phyloP scores from a whole-genome alignment of 1,284 basidiomycete species.

The Ustilago trichophora region DNA sequence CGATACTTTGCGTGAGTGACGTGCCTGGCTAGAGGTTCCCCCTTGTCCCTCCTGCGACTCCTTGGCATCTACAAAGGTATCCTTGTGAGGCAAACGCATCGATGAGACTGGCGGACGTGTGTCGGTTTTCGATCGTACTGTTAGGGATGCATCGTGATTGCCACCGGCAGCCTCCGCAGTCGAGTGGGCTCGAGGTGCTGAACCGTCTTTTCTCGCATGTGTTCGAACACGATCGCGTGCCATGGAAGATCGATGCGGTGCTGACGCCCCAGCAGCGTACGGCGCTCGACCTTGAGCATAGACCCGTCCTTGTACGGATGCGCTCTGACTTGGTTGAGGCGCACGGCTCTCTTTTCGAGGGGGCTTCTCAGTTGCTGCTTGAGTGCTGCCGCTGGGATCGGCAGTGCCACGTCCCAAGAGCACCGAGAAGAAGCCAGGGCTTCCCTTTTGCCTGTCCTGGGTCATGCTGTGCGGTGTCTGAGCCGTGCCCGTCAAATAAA shows the following conservation, averaged over 20 bases:
- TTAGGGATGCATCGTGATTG: background rate
- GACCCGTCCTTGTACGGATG: background rate
- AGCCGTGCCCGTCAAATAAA: background rate
- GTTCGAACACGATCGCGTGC: background rate
- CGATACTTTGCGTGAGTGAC: constrained; percentile 11
- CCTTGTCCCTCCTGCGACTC: background rate
- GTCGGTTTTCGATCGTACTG: background rate
- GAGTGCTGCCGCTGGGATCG: background rate
- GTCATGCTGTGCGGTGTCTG: constrained; percentile 10
- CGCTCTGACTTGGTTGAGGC: background rate
- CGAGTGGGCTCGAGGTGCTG: background rate
- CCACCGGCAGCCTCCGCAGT: background rate
- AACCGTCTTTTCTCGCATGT: background rate
- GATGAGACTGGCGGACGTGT: constrained; percentile 5
- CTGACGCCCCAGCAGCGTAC: background rate
- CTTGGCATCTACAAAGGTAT: constrained; percentile 5
- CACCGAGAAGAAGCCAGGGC: constrained; percentile 34
- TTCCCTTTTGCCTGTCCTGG: constrained; percentile 7
- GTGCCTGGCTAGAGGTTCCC: background rate
- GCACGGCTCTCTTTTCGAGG: background rate
- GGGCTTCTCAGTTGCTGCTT: constrained; percentile 3
- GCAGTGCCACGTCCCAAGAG: constrained; percentile 24
- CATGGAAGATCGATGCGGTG: constrained; percentile 6
- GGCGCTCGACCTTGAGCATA: background rate
- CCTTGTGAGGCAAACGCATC: constrained; percentile 1